A percentile compares a stretch with the other conserved stretches of the same genome.
These are phyloP conservation scores for Ophioceras dolichostomum DNA, from an alignment of 2,329 filamentous ascomycete species.

Conservation along the genomic window DNA sequence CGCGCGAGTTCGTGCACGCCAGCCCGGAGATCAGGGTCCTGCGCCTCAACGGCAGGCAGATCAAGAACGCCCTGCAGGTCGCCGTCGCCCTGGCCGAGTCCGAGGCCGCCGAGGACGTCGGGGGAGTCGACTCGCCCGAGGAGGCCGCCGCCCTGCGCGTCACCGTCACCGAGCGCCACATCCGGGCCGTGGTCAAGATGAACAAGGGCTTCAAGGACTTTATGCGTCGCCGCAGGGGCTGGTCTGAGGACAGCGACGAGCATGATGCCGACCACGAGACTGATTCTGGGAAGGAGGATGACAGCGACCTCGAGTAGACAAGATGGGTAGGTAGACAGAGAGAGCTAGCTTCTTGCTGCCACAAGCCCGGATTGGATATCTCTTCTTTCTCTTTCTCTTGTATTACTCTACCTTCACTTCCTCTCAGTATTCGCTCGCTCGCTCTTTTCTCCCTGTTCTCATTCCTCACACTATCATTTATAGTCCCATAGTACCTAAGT, in stretches of 20 bases:
- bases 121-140: conserved; percentile 18
- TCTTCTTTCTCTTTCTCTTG: too few relatives aligned
- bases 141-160: conserved; percentile 15
- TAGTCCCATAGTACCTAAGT: too few relatives aligned
- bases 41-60: conserved; percentile 26
- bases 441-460: too few relatives aligned
- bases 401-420: too few relatives aligned
- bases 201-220: conserved; percentile 23
- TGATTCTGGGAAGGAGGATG: background rate
- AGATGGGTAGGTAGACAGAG: too few relatives aligned
- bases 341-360: too few relatives aligned
- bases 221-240: conserved; percentile 6
- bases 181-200: conserved; percentile 22
- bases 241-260: background rate
- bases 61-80: conserved; percentile 26
- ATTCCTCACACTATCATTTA: too few relatives aligned
- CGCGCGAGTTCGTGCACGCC: conserved; percentile 25
- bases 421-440: too few relatives aligned
- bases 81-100: conserved; percentile 29
- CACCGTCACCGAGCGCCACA: conserved; percentile 18
- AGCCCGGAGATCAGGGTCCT: conserved; percentile 22
- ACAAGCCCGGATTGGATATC: too few relatives aligned
- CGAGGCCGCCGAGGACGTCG: background rate
- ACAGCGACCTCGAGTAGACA: too few relatives aligned
- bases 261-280: background rate